Conservation (phyloP, 2,329 filamentous ascomycete genomes). For the Pseudogymnoascus sp. region DNA sequence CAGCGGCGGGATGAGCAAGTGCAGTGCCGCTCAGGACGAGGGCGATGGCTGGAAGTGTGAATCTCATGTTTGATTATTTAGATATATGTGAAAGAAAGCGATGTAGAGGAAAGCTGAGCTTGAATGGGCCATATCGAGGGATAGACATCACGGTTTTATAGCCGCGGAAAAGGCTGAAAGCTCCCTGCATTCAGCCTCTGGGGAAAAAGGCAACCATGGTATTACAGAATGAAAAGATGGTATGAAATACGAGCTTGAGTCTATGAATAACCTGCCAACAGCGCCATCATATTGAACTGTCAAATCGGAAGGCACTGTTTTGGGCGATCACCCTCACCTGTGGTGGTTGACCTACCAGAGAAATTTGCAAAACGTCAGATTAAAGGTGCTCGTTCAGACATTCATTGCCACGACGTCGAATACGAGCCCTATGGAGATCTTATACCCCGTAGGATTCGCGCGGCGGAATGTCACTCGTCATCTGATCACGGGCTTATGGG, state of each 20-base stretch:
- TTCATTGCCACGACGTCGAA: not conserved
- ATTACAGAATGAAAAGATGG: not conserved
- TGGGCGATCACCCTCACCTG: not conserved
- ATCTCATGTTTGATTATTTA: not conserved
- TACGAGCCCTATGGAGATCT: constrained; percentile 5
- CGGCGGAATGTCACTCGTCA: not conserved
- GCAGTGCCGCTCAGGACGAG: not conserved
- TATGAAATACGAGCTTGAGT: constrained; percentile 4
- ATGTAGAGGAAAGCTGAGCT: not conserved
- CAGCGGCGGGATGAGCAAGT: not conserved
- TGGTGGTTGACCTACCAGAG: not conserved
- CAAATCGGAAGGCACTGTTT: not conserved
- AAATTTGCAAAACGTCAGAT: not conserved
- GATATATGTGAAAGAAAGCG: not conserved
- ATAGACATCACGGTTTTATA: constrained; percentile 1
- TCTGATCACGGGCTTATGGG: not conserved
- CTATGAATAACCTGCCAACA: constrained; percentile 8
- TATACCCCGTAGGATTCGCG: constrained; percentile 6
- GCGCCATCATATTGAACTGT: not conserved
- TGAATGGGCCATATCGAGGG: not conserved
- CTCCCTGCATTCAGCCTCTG: not conserved
- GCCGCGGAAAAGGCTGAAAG: not conserved
- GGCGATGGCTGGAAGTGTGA: not conserved
- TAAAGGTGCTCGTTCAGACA: not conserved
- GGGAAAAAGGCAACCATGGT: not conserved